Conservation (phyloP, 768 basidiomycete species). For the Lyophyllum semitale region DNA sequence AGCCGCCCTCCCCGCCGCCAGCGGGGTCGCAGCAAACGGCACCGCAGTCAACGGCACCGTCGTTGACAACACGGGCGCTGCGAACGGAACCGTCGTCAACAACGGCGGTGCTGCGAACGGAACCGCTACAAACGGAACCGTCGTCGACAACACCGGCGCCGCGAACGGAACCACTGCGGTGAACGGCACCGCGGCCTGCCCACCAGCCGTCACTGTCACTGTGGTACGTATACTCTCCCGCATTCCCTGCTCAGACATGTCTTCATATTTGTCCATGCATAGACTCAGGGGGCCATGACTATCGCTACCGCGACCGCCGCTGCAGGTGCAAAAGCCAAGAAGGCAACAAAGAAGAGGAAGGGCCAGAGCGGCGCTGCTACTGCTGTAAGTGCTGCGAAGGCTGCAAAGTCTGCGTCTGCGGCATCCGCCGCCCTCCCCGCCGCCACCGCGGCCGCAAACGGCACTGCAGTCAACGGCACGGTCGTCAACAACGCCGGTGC, state of each 20-base stretch:
- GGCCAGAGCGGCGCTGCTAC: too few species aligned
- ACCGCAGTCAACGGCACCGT: not conserved
- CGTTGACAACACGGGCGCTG: too few species aligned
- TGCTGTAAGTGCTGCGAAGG: too few species aligned
- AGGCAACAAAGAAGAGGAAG: too few species aligned
- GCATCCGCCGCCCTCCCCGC: not conserved
- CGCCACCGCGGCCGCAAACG: not conserved
- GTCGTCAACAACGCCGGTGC: conserved; percentile 4
- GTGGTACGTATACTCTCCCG: not conserved
- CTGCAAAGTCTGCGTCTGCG: not conserved
- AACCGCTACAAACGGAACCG: conserved; percentile 19
- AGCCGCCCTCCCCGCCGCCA: too few species aligned
- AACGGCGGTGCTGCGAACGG: conserved; percentile 12
- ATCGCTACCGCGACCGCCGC: too few species aligned
- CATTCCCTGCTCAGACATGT: not conserved
- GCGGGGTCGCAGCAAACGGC: not conserved
- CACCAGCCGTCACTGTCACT: not conserved
- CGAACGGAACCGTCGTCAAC: conserved; percentile 6
- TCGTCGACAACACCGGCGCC: too few species aligned
- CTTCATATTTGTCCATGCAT: too few species aligned
- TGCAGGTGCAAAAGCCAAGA: too few species aligned
- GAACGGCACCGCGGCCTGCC: conserved; percentile 18
- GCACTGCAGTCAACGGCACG: conserved; percentile 7
- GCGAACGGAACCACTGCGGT: conserved; percentile 20
- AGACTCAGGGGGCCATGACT: too few species aligned